Evolutionary conservation across 75 land plant genomes (phyloP).

Genomic region (Isoetes taiwanensis): DNA sequence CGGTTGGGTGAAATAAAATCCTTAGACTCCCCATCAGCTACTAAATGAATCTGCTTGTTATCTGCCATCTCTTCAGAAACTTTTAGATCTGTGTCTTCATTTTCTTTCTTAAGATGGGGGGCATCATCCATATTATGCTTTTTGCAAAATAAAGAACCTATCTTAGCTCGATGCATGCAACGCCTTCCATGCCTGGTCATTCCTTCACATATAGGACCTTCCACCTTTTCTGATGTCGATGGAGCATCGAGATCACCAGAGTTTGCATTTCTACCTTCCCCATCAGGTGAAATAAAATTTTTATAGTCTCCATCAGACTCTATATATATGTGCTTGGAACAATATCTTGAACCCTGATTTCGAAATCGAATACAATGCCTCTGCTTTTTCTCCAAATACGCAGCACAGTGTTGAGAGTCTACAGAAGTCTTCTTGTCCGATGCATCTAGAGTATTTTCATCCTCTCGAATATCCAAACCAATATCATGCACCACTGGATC

Average conservation of each 20-base stretch:
- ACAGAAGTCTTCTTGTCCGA: background rate
- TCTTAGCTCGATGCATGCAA: conserved; percentile 59
- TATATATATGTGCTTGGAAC: conserved; percentile 4
- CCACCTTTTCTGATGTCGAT: conserved; percentile 11
- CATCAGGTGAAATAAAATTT: too few relatives aligned
- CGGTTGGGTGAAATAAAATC: too few relatives aligned
- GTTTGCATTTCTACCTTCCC: too few relatives aligned
- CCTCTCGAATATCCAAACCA: too few relatives aligned
- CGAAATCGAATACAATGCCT: conserved; percentile 2
- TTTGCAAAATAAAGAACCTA: conserved; percentile 54
- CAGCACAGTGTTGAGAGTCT: conserved; percentile 3
- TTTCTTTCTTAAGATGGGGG: background rate
- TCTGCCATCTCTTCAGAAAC: conserved; percentile 6
- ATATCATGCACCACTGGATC: too few relatives aligned
- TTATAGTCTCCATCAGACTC: too few relatives aligned
- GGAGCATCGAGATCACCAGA: too few relatives aligned
- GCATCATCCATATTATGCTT: conserved; percentile 37
- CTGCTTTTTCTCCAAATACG: background rate
- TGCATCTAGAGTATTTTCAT: too few relatives aligned
- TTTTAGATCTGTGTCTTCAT: too few relatives aligned
- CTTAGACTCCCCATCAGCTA: too few relatives aligned
- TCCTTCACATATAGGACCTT: conserved; percentile 53
- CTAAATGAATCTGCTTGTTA: too few relatives aligned
- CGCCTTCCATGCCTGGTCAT: conserved; percentile 53
- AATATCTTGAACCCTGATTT: background rate